Base-by-base conservation (phyloP, 1,284 basidiomycete genomes). In the Earliella scabrosa region DNA sequence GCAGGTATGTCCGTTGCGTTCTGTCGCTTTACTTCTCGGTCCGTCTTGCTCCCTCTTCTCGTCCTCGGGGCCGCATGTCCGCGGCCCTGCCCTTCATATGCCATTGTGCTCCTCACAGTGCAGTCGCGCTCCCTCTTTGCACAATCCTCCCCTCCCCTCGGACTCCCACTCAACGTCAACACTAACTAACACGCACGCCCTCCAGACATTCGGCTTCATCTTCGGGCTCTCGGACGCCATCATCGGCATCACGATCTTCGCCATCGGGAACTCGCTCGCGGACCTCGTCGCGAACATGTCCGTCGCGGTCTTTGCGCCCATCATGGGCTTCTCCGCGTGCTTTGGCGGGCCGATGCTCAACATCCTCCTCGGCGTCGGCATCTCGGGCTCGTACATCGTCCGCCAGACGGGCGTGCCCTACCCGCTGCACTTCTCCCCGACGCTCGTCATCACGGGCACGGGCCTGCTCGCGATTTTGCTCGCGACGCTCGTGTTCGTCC, bases 231-330 rank as follows among this genome's bases (percentile, higher is more conserved):
- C 93, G n/a, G 94, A 98, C 70, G 96, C 97, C 24, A 97, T 99
- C 68, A 91, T 99, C 50, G 97, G 97, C 3, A 77, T 98, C 47
- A 98, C 96, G 0, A 89, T 99, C 61, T 99, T 99, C 67, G 97
- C 96, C 0, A 83, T 98, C 31, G 97, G 97, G 21, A 98, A 98
- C 74, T 96, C 93, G 29, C 83, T 98, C 7, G 97, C 96, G 1
- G 97, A 99, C 73, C 83, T 98, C 18, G 96, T 99, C 2, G 96
- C 97, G 32, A 98, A 99, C 75, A 90, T 95, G 75, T 96, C 93
- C 45, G 93, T 94, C 8, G 95, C 94, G 18, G 89, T 87, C 27
- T 92, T 91, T 66, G 89, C 90, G 11, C 90, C 90, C 24, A 86
- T 91, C 66, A 95, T 95, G 93, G 93, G 88, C 20, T 94, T 97